phyloP scores from a whole-genome alignment of 352 stramenopile species.

The Pythium oligandrum region DNA sequence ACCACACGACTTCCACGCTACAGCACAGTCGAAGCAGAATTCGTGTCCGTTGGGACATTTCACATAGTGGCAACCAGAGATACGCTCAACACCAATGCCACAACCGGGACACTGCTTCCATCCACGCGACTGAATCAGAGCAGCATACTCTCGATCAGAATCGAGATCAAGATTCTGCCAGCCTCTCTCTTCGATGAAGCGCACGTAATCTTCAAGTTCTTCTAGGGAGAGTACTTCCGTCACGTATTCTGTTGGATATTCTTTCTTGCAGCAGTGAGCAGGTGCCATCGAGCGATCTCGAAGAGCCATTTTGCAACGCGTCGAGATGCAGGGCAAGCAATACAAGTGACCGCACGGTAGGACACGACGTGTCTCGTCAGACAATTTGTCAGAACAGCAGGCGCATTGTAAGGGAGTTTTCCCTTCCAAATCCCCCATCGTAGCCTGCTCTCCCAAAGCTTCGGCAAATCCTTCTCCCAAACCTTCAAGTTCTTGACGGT shows the following conservation, averaged over 20 bases:
- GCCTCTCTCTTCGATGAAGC: constrained; percentile 47
- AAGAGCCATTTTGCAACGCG: constrained; percentile 48
- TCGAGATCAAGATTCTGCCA: constrained; percentile 40
- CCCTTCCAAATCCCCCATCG: too few relatives aligned
- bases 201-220: constrained; percentile 39
- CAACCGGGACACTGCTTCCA: constrained; percentile 65
- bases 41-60: constrained; percentile 49
- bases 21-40: constrained; percentile 53
- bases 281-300: constrained; percentile 51
- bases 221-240: constrained; percentile 23
- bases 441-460: constrained; percentile 28
- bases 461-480: constrained; percentile 11
- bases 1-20: constrained; percentile 35
- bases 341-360: constrained; percentile 62
- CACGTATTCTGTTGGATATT: constrained; percentile 66
- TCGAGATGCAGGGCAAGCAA: constrained; percentile 44
- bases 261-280: constrained; percentile 66
- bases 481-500: constrained; percentile 29
- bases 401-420: constrained; percentile 24
- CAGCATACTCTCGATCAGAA: constrained; percentile 60
- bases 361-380: constrained; percentile 18
- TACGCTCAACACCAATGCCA: constrained; percentile 55
- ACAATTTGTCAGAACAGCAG: constrained; percentile 26
- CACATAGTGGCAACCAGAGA: constrained; percentile 53
- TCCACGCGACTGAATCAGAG: constrained; percentile 22